Evolutionary conservation across 345 rosid genomes (phyloP).

Genomic region (Lepidium sativum): DNA sequence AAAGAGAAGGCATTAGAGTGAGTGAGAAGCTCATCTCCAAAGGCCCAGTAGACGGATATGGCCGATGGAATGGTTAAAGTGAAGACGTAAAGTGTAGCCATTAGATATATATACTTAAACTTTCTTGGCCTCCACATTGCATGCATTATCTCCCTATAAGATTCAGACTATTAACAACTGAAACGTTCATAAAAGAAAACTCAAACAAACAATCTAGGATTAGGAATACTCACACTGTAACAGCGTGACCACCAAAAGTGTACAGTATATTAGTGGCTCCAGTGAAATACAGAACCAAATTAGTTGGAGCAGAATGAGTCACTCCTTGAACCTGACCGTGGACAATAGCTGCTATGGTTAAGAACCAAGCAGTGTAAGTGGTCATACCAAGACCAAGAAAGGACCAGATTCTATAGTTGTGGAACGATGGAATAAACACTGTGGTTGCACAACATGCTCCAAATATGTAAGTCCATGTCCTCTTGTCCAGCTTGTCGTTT

Average conservation of each 20-base stretch:
- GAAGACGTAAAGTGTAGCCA: constrained; percentile 72
- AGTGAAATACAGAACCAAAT: constrained; percentile 65
- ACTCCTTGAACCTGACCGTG: constrained; percentile 72
- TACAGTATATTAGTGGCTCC: constrained; percentile 86
- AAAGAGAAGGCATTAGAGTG: constrained; percentile 77
- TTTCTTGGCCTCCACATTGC: constrained; percentile 88
- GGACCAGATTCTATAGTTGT: constrained; percentile 81
- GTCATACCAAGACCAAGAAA: constrained; percentile 85
- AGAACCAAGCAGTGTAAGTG: constrained; percentile 84
- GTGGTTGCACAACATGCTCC: constrained; percentile 89
- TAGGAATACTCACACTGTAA: constrained; percentile 58
- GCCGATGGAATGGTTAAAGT: constrained; percentile 79
- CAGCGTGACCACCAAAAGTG: constrained; percentile 89
- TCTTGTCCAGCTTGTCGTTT: constrained; percentile 65
- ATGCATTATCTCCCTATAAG: constrained; percentile 70
- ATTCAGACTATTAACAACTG: neutral
- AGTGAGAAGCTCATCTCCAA: constrained; percentile 67
- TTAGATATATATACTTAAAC: constrained; percentile 72
- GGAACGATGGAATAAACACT: constrained; percentile 75
- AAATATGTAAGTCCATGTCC: constrained; percentile 89
- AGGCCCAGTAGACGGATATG: constrained; percentile 71
- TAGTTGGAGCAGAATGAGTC: constrained; percentile 53
- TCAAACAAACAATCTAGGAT: neutral
- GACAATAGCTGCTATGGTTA: constrained; percentile 50
- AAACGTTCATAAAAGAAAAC: neutral